Percentiles rank a stretch among this genome's conserved stretches.
phyloP scores from a whole-genome alignment of 1,284 basidiomycete genomes.

The Microbotryomycetes sp. region DNA sequence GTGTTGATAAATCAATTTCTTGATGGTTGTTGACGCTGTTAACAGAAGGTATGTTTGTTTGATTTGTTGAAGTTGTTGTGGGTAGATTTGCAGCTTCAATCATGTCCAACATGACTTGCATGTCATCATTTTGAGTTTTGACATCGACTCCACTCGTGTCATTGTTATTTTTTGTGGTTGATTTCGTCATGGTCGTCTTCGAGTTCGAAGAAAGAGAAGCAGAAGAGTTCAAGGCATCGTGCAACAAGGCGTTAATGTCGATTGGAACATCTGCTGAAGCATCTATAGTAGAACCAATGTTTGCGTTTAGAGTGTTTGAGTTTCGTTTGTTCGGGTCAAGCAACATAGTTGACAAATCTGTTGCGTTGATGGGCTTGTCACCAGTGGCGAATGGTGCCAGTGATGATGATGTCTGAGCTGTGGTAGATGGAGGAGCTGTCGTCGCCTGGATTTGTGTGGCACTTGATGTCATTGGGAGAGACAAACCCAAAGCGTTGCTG shows the following conservation, averaged over 20 bases:
- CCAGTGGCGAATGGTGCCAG: background rate
- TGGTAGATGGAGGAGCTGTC: too few species aligned
- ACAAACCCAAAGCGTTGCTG: background rate
- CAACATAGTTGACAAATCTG: background rate
- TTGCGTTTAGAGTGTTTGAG: background rate
- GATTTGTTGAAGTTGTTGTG: background rate
- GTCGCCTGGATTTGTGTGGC: background rate
- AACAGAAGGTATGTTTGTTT: background rate
- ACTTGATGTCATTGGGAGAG: background rate
- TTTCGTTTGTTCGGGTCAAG: too few species aligned
- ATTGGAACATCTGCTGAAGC: too few species aligned
- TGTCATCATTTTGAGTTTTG: background rate
- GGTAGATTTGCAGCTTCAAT: background rate
- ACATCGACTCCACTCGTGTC: too few species aligned
- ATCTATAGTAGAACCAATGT: too few species aligned
- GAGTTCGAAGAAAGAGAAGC: too few species aligned
- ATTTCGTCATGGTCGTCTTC: too few species aligned
- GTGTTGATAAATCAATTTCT: background rate
- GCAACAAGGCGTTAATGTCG: background rate
- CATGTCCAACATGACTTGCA: background rate
- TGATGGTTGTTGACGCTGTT: background rate
- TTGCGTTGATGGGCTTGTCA: background rate
- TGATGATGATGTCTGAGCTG: background rate
- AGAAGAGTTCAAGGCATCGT: background rate
- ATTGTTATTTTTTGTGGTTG: too few species aligned